phyloP scores from a whole-genome alignment of 2,329 filamentous ascomycete genomes.

The Elsinoe arachidis region DNA sequence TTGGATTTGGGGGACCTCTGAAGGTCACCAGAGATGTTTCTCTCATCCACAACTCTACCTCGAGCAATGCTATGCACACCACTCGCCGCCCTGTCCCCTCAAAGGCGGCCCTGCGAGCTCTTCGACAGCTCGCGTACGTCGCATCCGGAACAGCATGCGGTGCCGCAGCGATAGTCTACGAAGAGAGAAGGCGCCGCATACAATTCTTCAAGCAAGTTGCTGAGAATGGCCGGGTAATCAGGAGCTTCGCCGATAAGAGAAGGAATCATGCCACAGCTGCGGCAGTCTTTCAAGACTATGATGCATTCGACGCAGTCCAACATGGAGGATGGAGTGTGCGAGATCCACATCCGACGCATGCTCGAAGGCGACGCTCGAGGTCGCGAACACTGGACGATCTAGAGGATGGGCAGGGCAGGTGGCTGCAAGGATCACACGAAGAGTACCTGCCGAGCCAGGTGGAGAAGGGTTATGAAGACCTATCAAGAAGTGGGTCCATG shows the following conservation, averaged over 20 bases:
- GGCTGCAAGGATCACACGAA: not conserved
- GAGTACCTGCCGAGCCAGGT: conserved; percentile 9
- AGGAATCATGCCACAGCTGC: conserved; percentile 8
- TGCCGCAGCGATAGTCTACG: conserved; percentile 27
- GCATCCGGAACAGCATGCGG: conserved; percentile 31
- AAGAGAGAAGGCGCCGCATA: conserved; percentile 29
- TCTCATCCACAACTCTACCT: not conserved
- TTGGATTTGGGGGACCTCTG: not conserved
- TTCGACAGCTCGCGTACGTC: conserved; percentile 32
- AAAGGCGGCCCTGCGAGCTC: conserved; percentile 26
- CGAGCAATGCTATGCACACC: conserved; percentile 24
- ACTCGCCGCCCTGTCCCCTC: conserved; percentile 28
- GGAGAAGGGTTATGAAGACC: conserved; percentile 1
- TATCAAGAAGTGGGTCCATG: not conserved
- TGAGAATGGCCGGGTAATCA: conserved; percentile 23
- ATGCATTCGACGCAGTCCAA: conserved; percentile 6
- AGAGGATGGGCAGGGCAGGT: not conserved
- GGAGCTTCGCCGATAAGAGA: not conserved
- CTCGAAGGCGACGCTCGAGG: not conserved
- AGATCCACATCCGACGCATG: conserved; percentile 5
- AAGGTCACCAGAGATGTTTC: not conserved
- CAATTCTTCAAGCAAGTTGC: conserved; percentile 27
- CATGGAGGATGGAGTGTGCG: conserved; percentile 4
- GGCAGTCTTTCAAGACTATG: not conserved
- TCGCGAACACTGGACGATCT: not conserved